phyloP scores from a whole-genome alignment of 805 yeast genomes.

The Yarrowia sp. region DNA sequence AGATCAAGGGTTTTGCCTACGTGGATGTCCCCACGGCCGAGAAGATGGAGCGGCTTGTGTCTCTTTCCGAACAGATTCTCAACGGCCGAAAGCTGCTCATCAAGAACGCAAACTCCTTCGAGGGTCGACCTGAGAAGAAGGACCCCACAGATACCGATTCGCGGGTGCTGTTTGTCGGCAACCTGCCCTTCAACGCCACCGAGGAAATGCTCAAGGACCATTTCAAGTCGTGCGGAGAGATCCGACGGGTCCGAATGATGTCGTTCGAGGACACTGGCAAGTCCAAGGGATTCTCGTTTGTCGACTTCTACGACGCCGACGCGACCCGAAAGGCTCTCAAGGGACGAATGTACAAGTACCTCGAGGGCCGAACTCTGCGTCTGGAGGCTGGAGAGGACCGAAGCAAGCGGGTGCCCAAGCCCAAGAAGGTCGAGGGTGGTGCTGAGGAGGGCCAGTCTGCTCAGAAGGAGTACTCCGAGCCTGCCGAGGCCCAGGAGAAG shows the following conservation, averaged over 20 bases:
- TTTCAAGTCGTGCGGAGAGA: slow-evolving; percentile 91
- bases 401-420: slow-evolving; percentile 61
- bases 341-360: slow-evolving; percentile 68
- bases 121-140: slow-evolving; percentile 87
- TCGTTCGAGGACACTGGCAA: slow-evolving; percentile 97
- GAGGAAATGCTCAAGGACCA: slow-evolving; percentile 78
- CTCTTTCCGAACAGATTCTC: slow-evolving; percentile 71
- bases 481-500: slow-evolving; percentile 14
- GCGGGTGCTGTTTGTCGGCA: slow-evolving; percentile 88
- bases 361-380: slow-evolving; percentile 77
- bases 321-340: slow-evolving; percentile 85
- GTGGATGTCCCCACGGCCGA: slow-evolving; percentile 72
- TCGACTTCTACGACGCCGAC: slow-evolving; percentile 80
- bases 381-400: slow-evolving; percentile 96
- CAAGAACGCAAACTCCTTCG: slow-evolving; percentile 78
- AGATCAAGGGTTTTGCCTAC: slow-evolving; percentile 78
- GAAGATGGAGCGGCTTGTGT: slow-evolving; percentile 67
- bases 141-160: slow-evolving; percentile 66
- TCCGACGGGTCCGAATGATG: slow-evolving; percentile 87
- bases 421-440: slow-evolving; percentile 21
- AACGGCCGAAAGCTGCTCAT: slow-evolving; percentile 88
- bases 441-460: background rate
- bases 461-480: slow-evolving; percentile 17
- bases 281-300: slow-evolving; percentile 94
- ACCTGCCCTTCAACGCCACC: slow-evolving; percentile 89